Conservation (phyloP, 164 flowering plant genomes). For the Umbilicus rupestris region DNA sequence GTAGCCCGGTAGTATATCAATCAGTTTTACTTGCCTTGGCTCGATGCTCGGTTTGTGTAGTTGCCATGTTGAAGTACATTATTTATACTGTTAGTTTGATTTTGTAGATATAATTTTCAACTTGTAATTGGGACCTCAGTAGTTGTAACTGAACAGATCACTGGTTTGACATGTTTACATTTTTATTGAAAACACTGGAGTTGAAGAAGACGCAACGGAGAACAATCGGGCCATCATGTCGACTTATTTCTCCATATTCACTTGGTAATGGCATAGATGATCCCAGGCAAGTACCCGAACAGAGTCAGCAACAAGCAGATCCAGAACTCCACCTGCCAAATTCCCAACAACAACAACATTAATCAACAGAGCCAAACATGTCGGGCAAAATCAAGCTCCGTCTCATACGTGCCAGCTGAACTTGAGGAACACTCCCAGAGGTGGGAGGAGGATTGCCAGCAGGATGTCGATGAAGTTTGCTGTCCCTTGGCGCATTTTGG, state of each 20-base stretch:
- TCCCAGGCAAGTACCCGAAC: constrained; percentile 49
- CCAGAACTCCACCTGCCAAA: constrained; percentile 47
- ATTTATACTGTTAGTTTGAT: too few species aligned
- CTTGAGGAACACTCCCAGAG: constrained; percentile 60
- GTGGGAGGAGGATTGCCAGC: constrained; percentile 31
- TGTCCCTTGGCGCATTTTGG: constrained; percentile 12
- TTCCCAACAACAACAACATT: background rate
- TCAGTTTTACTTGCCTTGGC: too few species aligned
- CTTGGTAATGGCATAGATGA: constrained; percentile 41
- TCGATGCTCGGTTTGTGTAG: too few species aligned
- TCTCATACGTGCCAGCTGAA: constrained; percentile 39
- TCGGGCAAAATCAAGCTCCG: background rate
- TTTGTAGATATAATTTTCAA: too few species aligned
- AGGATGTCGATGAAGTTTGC: constrained; percentile 26
- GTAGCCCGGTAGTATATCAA: too few species aligned
- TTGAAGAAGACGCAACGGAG: too few species aligned
- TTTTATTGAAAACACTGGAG: too few species aligned
- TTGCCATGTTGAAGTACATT: too few species aligned
- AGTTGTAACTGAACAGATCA: too few species aligned
- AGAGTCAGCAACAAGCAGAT: constrained; percentile 42
- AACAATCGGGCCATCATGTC: too few species aligned
- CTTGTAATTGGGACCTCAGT: too few species aligned
- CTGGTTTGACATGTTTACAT: too few species aligned
- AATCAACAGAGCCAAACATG: background rate
- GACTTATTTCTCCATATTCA: constrained; percentile 15